Conservation (phyloP, 345 rosid species). For the Crucihimalaya himalaica region DNA sequence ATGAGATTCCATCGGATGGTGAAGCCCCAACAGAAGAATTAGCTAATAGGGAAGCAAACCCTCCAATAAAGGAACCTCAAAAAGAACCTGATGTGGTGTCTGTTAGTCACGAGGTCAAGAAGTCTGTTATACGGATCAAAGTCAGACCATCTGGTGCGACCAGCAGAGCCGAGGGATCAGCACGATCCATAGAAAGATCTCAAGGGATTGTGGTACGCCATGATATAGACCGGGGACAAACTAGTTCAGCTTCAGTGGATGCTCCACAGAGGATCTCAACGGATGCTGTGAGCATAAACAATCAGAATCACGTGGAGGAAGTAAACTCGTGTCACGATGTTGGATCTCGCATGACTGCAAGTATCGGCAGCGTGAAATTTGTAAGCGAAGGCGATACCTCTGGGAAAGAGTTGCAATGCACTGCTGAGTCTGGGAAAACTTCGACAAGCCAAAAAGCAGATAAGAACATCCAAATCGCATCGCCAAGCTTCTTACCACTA, state of each 20-base stretch:
- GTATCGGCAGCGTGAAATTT: constrained; percentile 89
- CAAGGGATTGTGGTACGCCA: constrained; percentile 53
- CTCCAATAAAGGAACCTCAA: constrained; percentile 31
- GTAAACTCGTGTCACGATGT: constrained; percentile 84
- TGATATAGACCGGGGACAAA: constrained; percentile 54
- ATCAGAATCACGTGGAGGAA: constrained; percentile 81
- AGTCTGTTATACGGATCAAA: constrained; percentile 66
- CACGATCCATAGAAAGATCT: constrained; percentile 66
- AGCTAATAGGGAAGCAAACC: constrained; percentile 48
- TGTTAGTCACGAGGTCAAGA: constrained; percentile 58
- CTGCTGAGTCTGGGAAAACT: constrained; percentile 83
- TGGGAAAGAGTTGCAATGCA: constrained; percentile 93
- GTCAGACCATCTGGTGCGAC: constrained; percentile 66
- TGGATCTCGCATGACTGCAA: constrained; percentile 86
- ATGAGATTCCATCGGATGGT: constrained; percentile 52
- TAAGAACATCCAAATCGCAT: constrained; percentile 45
- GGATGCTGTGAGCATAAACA: constrained; percentile 70
- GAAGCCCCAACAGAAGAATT: constrained; percentile 43
- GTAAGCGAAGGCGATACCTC: constrained; percentile 64
- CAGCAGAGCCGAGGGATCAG: constrained; percentile 74
- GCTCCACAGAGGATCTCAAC: constrained; percentile 80
- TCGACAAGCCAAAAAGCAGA: constrained; percentile 46
- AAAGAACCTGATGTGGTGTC: constrained; percentile 42
- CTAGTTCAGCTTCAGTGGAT: constrained; percentile 92
- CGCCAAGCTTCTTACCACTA: constrained; percentile 51